Conservation (phyloP, 305 asterid species). For the Solanum hybrid region DNA sequence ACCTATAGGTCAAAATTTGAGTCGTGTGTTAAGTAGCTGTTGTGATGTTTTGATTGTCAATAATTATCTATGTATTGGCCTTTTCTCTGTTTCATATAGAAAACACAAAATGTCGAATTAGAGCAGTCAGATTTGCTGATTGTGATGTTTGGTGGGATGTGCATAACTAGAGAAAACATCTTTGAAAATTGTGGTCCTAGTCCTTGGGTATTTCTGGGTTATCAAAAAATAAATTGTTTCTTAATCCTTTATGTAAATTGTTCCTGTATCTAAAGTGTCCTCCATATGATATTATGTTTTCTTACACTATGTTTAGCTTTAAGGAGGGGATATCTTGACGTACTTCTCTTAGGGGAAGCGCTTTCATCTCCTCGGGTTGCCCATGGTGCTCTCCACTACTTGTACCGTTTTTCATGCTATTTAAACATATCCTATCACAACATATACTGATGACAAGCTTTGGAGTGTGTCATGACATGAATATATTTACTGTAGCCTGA, state of each 20-base stretch:
- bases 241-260: background rate
- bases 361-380: background rate
- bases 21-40: background rate
- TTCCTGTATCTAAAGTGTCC: background rate
- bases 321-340: background rate
- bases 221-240: background rate
- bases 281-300: background rate
- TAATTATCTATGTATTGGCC: background rate
- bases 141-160: background rate
- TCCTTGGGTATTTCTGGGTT: background rate
- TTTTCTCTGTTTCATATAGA: background rate
- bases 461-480: background rate
- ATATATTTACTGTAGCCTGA: background rate
- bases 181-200: background rate
- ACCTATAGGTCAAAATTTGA: background rate
- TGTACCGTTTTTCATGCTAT: background rate
- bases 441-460: background rate
- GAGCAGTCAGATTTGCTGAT: background rate
- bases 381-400: background rate
- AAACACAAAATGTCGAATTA: background rate
- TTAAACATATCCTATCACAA: background rate
- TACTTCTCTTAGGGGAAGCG: background rate
- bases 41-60: background rate
- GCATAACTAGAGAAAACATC: background rate
- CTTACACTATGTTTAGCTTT: background rate